These are phyloP conservation scores for Cladosporium halotolerans DNA, from an alignment of 2,329 filamentous ascomycete species.

Conservation along the genomic window DNA sequence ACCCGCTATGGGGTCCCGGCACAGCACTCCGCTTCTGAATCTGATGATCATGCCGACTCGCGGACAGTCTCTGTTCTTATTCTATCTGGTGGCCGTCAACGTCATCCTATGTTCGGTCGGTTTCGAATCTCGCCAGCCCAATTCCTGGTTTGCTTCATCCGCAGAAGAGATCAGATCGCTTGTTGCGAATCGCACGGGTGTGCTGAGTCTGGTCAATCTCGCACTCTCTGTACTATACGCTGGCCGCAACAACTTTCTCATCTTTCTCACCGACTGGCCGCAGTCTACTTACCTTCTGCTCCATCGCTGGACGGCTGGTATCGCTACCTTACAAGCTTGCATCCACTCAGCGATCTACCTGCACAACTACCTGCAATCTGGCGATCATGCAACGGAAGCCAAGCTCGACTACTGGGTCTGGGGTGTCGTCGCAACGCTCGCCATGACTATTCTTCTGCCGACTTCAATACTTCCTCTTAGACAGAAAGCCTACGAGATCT, in stretches of 20 bases:
- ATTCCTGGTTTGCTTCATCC: slow-evolving; percentile 20
- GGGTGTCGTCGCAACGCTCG: slow-evolving; percentile 37
- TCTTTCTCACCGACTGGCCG: slow-evolving; percentile 46
- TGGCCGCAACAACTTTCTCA: slow-evolving; percentile 43
- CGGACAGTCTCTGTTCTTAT: slow-evolving; percentile 24
- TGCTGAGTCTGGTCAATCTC: slow-evolving; percentile 36
- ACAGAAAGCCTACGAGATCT: slow-evolving; percentile 38
- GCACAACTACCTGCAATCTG: slow-evolving; percentile 19
- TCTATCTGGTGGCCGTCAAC: slow-evolving; percentile 26
- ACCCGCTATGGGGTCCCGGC: slow-evolving; percentile 12
- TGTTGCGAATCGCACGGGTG: slow-evolving; percentile 38
- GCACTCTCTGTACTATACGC: slow-evolving; percentile 42
- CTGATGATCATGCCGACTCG: slow-evolving; percentile 21
- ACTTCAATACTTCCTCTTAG: slow-evolving; percentile 35
- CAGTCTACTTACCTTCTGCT: slow-evolving; percentile 45
- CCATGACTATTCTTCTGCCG: slow-evolving; percentile 29
- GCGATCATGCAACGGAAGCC: slow-evolving; percentile 15
- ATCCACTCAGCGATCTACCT: slow-evolving; percentile 44
- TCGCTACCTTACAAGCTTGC: slow-evolving; percentile 41
- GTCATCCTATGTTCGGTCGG: slow-evolving; percentile 24
- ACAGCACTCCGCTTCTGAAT: slow-evolving; percentile 11
- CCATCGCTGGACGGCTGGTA: slow-evolving; percentile 45
- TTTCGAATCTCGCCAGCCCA: slow-evolving; percentile 21
- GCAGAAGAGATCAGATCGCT: slow-evolving; percentile 28
- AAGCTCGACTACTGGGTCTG: slow-evolving; percentile 39